phyloP scores from a whole-genome alignment of 495 filamentous ascomycete genomes.

The Aspergillus sclerotiicarbonarius region DNA sequence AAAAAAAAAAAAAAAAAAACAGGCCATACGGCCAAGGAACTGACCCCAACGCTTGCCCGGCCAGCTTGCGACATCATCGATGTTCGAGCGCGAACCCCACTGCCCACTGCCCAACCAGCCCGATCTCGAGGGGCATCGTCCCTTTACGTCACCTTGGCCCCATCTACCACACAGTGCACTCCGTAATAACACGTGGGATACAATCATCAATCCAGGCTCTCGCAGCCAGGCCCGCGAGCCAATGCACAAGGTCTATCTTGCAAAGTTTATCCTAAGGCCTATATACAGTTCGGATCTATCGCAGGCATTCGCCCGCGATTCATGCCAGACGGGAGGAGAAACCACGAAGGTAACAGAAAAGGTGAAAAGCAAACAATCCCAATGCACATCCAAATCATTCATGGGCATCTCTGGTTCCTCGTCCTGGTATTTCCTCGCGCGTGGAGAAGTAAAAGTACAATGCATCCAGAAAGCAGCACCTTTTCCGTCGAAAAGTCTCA shows the following conservation, averaged over 20 bases:
- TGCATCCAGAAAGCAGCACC: constrained; percentile 10
- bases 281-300: constrained; percentile 28
- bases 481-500: background rate
- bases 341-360: constrained; percentile 11
- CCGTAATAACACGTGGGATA: background rate
- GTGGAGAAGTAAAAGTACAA: constrained; percentile 38
- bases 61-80: background rate
- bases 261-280: constrained; percentile 18
- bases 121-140: background rate
- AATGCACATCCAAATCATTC: constrained; percentile 41
- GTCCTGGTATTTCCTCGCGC: constrained; percentile 27
- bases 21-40: background rate
- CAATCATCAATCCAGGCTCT: background rate
- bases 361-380: constrained; percentile 18
- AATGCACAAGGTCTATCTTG: constrained; percentile 20
- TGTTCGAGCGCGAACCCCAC: background rate
- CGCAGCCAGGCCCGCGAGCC: constrained; percentile 2
- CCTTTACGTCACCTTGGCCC: background rate
- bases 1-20: too few relatives aligned
- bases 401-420: constrained; percentile 35
- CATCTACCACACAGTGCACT: background rate
- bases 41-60: background rate
- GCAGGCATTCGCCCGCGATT: constrained; percentile 20
- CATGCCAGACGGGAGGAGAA: constrained; percentile 12
- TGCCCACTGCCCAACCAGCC: background rate